Base-by-base conservation (phyloP, 75 land plant species). In the Pseudotsuga menziesii region DNA sequence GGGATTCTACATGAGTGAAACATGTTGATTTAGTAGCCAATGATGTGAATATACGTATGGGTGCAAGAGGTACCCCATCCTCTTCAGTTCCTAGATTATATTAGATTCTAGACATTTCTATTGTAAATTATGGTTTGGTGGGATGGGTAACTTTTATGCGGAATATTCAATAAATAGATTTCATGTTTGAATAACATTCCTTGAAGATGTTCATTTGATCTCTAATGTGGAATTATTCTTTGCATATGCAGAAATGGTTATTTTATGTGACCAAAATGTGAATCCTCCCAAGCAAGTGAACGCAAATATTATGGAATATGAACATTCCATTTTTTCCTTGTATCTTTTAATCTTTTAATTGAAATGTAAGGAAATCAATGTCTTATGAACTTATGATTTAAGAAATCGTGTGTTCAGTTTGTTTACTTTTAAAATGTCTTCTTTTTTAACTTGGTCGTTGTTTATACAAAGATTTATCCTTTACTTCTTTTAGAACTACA, bases 301-400 rank as follows among this genome's bases (percentile, higher is more conserved):
- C n/a, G n/a, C n/a, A 58, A 63, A 14, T 15, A 2, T 29, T 63
- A 17, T 26, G 41, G 36, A 32, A 64, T 17, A 32, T 64, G 4
- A 5, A 29, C 5, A 64, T 35, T 20, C 4, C 1, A 29, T 61
- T 61, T 61, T 14, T 32, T 19, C 41, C 69, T 35, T 32, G 6
- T 26, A 64, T 32, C 32, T 64, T 64, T 32, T 64, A 64, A 64
- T 32, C 32, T 64, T 64, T 32, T 64, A 64, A 23, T 17, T 64
- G 36, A 39, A 27, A 64, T 64, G 32, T 32, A 32, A 23, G 69
- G 41, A 64, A 35, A 32, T 4, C 15, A 16, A n/a, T 8, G 4
- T 64, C n/a, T n/a, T n/a, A n/a, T n/a, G n/a, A 27, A 29, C 64
- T 61, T n/a, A 9, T 27, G 15, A 5, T 64, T 29, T 13, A 5